Conservation (phyloP, 2,329 filamentous ascomycete genomes). For the Drechslera avenae region DNA sequence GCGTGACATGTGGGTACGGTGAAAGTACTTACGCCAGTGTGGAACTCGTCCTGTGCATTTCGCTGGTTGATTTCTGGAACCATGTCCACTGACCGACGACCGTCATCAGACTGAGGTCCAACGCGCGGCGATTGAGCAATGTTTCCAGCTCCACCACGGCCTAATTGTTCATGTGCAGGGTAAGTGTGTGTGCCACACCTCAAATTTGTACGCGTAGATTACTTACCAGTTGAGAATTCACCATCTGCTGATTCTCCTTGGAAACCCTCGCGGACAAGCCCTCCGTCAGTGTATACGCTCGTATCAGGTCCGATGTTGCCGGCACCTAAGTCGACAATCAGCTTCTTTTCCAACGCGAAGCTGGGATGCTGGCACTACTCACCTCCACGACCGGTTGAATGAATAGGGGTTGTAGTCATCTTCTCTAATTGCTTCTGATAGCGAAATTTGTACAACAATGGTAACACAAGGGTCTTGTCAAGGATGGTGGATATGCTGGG, state of each 20-base stretch:
- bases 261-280: constrained; percentile 54
- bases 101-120: constrained; percentile 29
- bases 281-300: constrained; percentile 53
- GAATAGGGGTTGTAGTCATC: constrained; percentile 48
- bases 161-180: not conserved
- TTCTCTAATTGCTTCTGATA: constrained; percentile 5
- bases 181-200: not conserved
- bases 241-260: constrained; percentile 45
- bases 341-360: not conserved
- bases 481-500: constrained; percentile 13
- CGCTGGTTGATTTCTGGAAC: constrained; percentile 53
- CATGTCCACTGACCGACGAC: constrained; percentile 47
- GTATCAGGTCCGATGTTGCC: constrained; percentile 63
- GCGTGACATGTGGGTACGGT: not conserved
- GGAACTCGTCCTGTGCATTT: constrained; percentile 51
- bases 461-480: constrained; percentile 12
- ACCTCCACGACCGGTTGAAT: constrained; percentile 65
- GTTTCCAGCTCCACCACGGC: constrained; percentile 46
- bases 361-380: constrained; percentile 17
- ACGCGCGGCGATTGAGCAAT: constrained; percentile 46
- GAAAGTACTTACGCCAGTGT: constrained; percentile 50
- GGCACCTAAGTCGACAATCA: constrained; percentile 51
- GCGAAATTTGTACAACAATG: constrained; percentile 2
- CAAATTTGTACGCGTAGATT: constrained; percentile 17
- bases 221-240: constrained; percentile 47